Percentiles rank a stretch among this genome's conserved stretches.
Evolutionary conservation across 2,329 filamentous ascomycete genomes (phyloP).

Genomic region (Penicillium italicum): DNA sequence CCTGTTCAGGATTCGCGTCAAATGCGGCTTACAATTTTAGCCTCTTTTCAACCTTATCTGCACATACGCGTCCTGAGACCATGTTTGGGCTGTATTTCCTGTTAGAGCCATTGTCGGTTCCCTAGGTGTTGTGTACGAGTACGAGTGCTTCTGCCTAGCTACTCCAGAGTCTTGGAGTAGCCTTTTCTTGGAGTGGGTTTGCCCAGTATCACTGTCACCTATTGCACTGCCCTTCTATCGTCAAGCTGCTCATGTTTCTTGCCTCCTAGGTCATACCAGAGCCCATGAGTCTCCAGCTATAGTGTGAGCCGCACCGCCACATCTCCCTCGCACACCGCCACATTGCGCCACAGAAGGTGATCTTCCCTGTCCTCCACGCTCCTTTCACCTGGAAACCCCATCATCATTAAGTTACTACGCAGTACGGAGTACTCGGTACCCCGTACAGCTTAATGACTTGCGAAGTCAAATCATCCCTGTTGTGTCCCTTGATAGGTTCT

Average conservation of each 20-base stretch:
- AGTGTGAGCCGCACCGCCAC: not conserved
- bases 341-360: constrained; percentile 2
- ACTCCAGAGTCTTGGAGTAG: not conserved
- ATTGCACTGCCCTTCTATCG: not conserved
- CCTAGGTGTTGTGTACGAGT: not conserved
- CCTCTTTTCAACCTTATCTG: not conserved
- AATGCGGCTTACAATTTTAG: not conserved
- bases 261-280: not conserved
- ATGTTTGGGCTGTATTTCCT: not conserved
- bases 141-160: not conserved
- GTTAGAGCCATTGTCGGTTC: not conserved
- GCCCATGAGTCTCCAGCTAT: not conserved
- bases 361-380: not conserved
- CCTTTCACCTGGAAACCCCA: not conserved
- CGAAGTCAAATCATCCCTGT: not conserved
- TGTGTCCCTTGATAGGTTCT: not conserved
- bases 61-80: not conserved
- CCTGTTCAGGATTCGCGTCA: not conserved
- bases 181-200: not conserved
- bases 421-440: not conserved
- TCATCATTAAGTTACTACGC: not conserved
- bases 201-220: not conserved
- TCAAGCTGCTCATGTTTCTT: not conserved
- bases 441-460: not conserved
- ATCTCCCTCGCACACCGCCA: not conserved